Evolutionary conservation across 441 rosid genomes (phyloP), one percentile per base, ranked within the genome.

Genomic region (Populus hybrid): DNA sequence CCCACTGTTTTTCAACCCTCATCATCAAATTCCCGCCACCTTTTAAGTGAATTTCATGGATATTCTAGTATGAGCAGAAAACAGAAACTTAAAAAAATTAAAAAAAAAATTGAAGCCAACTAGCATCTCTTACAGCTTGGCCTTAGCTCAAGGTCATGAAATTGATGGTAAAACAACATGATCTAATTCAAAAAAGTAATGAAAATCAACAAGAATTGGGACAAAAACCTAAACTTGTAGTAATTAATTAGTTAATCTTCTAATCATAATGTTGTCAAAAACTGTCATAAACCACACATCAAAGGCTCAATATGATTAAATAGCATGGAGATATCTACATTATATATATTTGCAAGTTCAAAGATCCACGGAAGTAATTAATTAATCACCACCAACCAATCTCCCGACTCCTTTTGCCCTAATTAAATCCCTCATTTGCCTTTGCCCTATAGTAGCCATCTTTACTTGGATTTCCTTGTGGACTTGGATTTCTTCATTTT

Each of bases 401-500:
- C 56, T 14, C 56, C 56, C 4, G 0, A 1, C 56, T 14, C 56
- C 56, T 1, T 50, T 50, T 14, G 20, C 56, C 56, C 56, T 4
- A 4, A 50, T 14, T 50, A 5, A 50, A 50, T 45, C 56, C 56
- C 56, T 50, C 56, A 50, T 2, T 38, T 38, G 45, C 45, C 45
- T 38, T 38, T 38, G 45, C 45, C 12, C 12, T 9, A 38, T 9
- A 38, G 45, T 2, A 38, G 45, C 56, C 56, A 50, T 50, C 18
- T 16, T 90, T 73, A 87, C 83, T 89, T 89, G 2, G 90, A 80
- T 83, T 84, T 91, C 80, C 83, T 88, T 11, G 73, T 83, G 16
- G 95, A 87, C 82, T 86, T 89, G 2, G 91, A 84, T 77, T 85
- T 89, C 82, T 85, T 91, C 89, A 85, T 29, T 77, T 88, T 90